Evolutionary conservation across 352 stramenopile genomes (phyloP).

Genomic region (Halophytophthora batemanensis): DNA sequence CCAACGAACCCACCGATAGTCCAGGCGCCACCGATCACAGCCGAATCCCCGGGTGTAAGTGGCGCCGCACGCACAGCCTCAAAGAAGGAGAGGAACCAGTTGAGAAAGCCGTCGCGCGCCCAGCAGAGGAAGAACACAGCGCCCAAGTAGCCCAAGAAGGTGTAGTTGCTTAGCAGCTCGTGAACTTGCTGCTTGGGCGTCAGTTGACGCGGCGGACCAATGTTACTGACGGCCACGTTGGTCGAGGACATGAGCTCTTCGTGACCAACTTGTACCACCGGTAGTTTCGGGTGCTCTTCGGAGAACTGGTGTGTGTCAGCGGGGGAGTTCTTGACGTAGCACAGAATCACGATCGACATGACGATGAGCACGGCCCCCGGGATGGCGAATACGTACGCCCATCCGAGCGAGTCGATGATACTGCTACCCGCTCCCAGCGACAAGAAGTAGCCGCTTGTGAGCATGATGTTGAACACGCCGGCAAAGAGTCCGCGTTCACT

Average conservation of each 20-base stretch:
- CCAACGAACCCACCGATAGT: conserved; percentile 73
- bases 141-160: conserved; percentile 63
- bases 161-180: conserved; percentile 49
- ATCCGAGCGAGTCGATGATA: conserved; percentile 62
- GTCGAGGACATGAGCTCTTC: background rate
- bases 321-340: conserved; percentile 55
- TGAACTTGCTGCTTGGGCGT: conserved; percentile 52
- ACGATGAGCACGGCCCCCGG: conserved; percentile 42
- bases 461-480: conserved; percentile 76
- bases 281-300: conserved; percentile 21
- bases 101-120: conserved; percentile 66
- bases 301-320: conserved; percentile 38
- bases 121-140: conserved; percentile 75
- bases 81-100: conserved; percentile 80
- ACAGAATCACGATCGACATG: conserved; percentile 55
- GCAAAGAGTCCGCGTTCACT: conserved; percentile 68
- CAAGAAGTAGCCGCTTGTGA: conserved; percentile 73
- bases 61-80: conserved; percentile 48
- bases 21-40: conserved; percentile 69
- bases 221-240: background rate
- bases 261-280: too few relatives aligned
- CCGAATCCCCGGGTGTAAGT: conserved; percentile 48
- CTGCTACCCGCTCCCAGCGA: conserved; percentile 58
- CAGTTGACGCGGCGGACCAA: too few relatives aligned
- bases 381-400: conserved; percentile 73